Evolutionary conservation across 306 rosid genomes (phyloP).

Genomic region (Corylus heterophylla): DNA sequence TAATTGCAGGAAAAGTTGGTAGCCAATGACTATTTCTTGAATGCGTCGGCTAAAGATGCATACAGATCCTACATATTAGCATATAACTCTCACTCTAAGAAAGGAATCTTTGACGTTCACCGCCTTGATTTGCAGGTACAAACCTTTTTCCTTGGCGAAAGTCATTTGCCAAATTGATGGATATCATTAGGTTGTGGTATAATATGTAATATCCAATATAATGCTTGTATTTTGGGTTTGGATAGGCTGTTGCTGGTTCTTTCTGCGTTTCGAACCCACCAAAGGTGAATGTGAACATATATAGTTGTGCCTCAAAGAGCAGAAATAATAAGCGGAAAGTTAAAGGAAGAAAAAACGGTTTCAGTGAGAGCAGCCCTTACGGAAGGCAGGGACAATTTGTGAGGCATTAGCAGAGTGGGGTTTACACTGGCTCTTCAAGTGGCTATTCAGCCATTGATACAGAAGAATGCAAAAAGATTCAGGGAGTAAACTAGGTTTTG

Average conservation of each 20-base stretch:
- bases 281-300: conserved; percentile 71
- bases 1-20: conserved; percentile 82
- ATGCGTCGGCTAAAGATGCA: conserved; percentile 79
- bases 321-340: conserved; percentile 57
- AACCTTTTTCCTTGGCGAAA: not conserved
- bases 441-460: not conserved
- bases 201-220: conserved; percentile 6
- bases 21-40: conserved; percentile 64
- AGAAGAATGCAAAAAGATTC: too few relatives aligned
- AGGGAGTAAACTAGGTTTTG: too few relatives aligned
- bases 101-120: conserved; percentile 87
- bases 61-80: conserved; percentile 80
- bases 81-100: conserved; percentile 92
- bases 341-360: conserved; percentile 60
- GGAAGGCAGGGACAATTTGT: conserved; percentile 50
- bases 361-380: conserved; percentile 67
- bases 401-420: conserved; percentile 32
- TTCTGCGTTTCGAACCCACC: conserved; percentile 92
- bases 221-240: conserved; percentile 13
- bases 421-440: not conserved
- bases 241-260: conserved; percentile 82
- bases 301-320: conserved; percentile 78
- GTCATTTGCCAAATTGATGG: not conserved
- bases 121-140: conserved; percentile 82
- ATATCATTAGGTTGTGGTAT: not conserved